Base-by-base conservation (phyloP, 2,329 filamentous ascomycete species). In the Sporothrix phasma region DNA sequence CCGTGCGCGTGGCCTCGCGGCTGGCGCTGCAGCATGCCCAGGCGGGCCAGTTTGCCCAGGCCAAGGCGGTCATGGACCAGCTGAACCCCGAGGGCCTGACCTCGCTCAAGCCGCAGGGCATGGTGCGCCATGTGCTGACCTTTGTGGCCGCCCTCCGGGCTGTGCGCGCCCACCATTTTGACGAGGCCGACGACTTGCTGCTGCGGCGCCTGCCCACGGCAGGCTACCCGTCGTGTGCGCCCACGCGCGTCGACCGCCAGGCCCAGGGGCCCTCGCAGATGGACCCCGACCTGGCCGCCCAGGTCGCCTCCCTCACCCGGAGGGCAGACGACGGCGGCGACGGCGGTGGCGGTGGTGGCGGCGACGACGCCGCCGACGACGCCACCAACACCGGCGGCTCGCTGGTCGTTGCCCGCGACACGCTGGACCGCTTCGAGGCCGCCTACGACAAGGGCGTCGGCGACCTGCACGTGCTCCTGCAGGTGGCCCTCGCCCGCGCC, bases 401-500 rank as follows among this genome's bases (percentile, higher is more conserved):
- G 11, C 62, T 67, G 11, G 64, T 46, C 7, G 56, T 31, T 1
- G 66, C 66, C 15, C 74, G 75, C 5, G 76, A 81, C 3, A 77
- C 93, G 34, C 67, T 69, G 15, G 66, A 68, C 60, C 58, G 46
- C 7, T 56, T 69, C 3, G 66, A 66, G 53, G 62, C 61, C 5
- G 13, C 64, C n/a, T 69, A 69, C 62, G 68, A 69, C 63, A 49
- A 58, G 51, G 68, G 65, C 45, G 65, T 67, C 11, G 68, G 61
- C 22, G 80, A 85, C 4, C 80, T 89, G 26, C 86, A 88, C 41
- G 79, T 94, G 58, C 46, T 64, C 8, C 11, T 68, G 53, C 84
- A 85, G 31, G 80, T 95, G 0, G 81, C 96, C 15, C 80, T 90
- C 2, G 75, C 87, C 58, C 95, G 96, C 73, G 87, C 86, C 0